Conservation (phyloP, 257 asterid genomes). For the Solanum virginianum region DNA sequence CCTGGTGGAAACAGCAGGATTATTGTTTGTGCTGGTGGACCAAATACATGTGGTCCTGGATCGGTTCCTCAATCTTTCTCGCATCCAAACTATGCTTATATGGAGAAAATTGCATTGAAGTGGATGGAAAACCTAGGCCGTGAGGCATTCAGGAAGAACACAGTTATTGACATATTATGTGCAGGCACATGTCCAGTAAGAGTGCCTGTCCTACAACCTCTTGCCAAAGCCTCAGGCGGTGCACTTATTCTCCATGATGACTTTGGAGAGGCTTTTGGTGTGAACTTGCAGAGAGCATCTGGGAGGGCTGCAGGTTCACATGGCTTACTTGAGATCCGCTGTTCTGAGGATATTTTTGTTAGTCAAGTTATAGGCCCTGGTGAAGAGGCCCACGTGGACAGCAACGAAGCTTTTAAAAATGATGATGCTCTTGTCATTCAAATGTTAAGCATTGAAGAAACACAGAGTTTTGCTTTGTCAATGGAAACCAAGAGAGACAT, state of each 20-base stretch:
- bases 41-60: slow-evolving; percentile 86
- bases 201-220: slow-evolving; percentile 70
- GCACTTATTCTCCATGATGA: slow-evolving; percentile 80
- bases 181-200: slow-evolving; percentile 96
- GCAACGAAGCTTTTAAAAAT: slow-evolving; percentile 48
- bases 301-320: slow-evolving; percentile 81
- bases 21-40: slow-evolving; percentile 89
- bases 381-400: slow-evolving; percentile 73
- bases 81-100: slow-evolving; percentile 75
- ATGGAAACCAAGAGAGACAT: slow-evolving; percentile 73
- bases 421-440: slow-evolving; percentile 54
- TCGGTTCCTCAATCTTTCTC: slow-evolving; percentile 70
- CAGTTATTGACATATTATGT: slow-evolving; percentile 71
- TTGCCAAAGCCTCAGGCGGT: slow-evolving; percentile 88
- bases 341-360: slow-evolving; percentile 76
- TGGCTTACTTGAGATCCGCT: slow-evolving; percentile 79
- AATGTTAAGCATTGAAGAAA: slow-evolving; percentile 83
- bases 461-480: slow-evolving; percentile 74
- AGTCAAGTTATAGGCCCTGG: slow-evolving; percentile 94
- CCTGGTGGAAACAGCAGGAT: slow-evolving; percentile 90
- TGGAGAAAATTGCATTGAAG: slow-evolving; percentile 69
- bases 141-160: slow-evolving; percentile 53
- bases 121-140: slow-evolving; percentile 84
- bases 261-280: slow-evolving; percentile 98
- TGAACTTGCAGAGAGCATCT: slow-evolving; percentile 93